phyloP scores from a whole-genome alignment of 306 rosid genomes.

The Styphnolobium japonicum region DNA sequence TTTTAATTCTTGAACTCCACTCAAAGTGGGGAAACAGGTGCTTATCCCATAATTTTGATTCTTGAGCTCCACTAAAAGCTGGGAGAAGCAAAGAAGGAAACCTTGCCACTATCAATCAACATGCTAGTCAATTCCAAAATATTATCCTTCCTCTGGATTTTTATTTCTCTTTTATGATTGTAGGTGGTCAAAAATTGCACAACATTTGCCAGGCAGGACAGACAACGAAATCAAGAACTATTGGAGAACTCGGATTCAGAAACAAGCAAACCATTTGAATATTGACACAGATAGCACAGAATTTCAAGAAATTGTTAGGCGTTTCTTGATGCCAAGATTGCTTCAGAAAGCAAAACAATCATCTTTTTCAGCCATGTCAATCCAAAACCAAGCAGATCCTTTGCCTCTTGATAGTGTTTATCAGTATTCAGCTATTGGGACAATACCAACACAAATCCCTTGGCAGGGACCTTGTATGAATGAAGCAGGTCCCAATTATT shows the following conservation, averaged over 20 bases:
- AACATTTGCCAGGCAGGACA: constrained; percentile 65
- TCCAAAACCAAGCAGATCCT: constrained; percentile 30
- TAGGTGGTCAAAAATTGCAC: constrained; percentile 81
- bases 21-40: constrained; percentile 83
- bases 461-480: constrained; percentile 31
- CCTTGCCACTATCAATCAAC: not conserved
- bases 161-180: not conserved
- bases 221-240: constrained; percentile 84
- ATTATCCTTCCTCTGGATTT: not conserved
- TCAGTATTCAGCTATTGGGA: constrained; percentile 19
- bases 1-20: constrained; percentile 76
- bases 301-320: constrained; percentile 53
- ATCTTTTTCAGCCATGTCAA: constrained; percentile 25
- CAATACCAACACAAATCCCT: constrained; percentile 8
- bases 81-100: not conserved
- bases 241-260: constrained; percentile 75
- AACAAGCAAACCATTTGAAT: constrained; percentile 62
- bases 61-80: not conserved
- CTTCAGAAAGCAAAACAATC: constrained; percentile 53
- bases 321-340: constrained; percentile 60
- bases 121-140: not conserved
- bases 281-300: constrained; percentile 40
- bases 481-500: constrained; percentile 15
- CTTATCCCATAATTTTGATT: not conserved
- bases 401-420: constrained; percentile 27